phyloP scores from a whole-genome alignment of 139 green algal genomes.

The Cymbomonas tetramitiformis region DNA sequence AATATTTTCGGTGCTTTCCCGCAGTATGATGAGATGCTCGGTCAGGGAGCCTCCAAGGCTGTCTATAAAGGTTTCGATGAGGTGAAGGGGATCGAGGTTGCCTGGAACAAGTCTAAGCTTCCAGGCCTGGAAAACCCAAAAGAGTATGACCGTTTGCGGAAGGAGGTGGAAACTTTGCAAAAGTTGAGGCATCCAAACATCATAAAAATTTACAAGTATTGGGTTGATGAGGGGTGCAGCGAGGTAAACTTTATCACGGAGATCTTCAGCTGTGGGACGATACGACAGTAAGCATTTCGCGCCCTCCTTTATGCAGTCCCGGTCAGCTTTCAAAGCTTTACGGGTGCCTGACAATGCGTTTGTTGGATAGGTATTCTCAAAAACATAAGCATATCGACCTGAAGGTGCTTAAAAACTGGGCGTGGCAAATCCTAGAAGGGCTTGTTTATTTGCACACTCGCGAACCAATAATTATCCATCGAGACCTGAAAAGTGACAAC shows the following conservation, averaged over 20 bases:
- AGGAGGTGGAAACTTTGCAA: conserved; percentile 90
- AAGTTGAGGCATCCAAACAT: no score
- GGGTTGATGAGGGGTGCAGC: conserved; percentile 71
- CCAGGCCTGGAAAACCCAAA: no score
- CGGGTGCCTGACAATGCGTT: no score
- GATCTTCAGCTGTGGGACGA: conserved; percentile 87
- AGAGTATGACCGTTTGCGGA: conserved; percentile 80
- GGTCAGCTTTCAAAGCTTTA: no score
- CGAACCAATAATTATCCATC: conserved; percentile 75
- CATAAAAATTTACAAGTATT: conserved; percentile 91
- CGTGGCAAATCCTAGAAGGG: conserved; percentile 89
- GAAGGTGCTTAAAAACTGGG: conserved; percentile 81
- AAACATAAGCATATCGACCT: not conserved
- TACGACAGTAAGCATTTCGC: no score
- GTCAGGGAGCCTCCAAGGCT: conserved; percentile 88
- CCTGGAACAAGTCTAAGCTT: conserved; percentile 92
- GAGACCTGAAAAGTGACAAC: conserved; percentile 80
- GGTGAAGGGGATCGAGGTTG: conserved; percentile 78
- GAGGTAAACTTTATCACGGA: conserved; percentile 98
- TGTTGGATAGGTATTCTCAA: no score
- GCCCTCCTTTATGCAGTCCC: no score
- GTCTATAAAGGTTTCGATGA: conserved; percentile 95
- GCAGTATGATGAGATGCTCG: no score
- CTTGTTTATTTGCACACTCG: conserved; percentile 85
- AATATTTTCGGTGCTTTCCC: no score